phyloP scores from a whole-genome alignment of 2,329 filamentous ascomycete species.

The Fusarium kyushuense region DNA sequence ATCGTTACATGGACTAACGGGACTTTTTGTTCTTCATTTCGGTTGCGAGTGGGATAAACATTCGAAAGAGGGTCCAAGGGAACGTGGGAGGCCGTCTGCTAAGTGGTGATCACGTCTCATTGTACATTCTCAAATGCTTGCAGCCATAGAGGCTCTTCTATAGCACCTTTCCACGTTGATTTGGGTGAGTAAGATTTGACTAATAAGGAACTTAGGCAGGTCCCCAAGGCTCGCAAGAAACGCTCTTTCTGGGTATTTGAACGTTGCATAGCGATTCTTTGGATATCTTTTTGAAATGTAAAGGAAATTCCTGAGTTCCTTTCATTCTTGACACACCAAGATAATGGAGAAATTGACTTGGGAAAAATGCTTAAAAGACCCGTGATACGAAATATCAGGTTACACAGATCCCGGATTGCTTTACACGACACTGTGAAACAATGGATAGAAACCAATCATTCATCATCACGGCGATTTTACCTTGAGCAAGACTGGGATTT shows the following conservation, averaged over 20 bases:
- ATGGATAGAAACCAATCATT: not conserved
- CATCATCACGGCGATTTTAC: accelerated
- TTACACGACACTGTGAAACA: not conserved
- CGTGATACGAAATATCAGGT: not conserved
- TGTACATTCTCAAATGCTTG: not conserved
- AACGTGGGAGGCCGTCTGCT: not conserved
- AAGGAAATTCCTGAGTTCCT: too few species aligned
- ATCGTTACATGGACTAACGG: not conserved
- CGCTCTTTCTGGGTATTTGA: not conserved
- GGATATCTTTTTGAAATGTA: too few species aligned
- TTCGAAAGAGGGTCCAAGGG: not conserved
- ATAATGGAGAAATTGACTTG: not conserved
- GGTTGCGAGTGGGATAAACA: not conserved
- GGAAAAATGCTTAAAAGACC: not conserved
- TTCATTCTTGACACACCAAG: not conserved
- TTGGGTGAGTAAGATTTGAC: not conserved
- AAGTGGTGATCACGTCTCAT: not conserved
- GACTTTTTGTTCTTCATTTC: conserved; percentile 1
- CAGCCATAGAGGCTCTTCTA: not conserved
- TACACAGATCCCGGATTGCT: not conserved
- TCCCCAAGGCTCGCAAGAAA: not conserved
- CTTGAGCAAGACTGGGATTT: not conserved
- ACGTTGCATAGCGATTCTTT: too few species aligned
- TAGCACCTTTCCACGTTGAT: not conserved
- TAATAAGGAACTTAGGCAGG: not conserved